Evolutionary conservation across 495 filamentous ascomycete species (phyloP), one percentile per base, ranked within the genome.

Genomic region (Aspergillus diversus): DNA sequence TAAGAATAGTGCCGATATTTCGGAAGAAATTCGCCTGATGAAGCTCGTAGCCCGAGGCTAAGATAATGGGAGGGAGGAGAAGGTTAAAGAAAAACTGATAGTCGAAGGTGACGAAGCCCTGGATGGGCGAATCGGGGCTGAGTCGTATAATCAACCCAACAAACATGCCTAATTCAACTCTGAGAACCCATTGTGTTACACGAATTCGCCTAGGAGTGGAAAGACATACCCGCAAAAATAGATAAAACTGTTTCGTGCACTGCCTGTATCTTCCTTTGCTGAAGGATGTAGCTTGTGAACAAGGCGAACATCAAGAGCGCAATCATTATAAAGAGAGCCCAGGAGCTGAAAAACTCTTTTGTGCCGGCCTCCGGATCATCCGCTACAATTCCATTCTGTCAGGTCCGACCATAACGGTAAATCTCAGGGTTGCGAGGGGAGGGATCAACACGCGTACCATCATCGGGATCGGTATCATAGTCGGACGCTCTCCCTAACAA

Each of bases 1-100:
- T 97, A 57, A 99, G 82, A 65, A 99, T 99, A 3, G 92, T 96
- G 47, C 95, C 96, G 63, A 98, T 97, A 71, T 98, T 97, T 57
- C 96, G 91, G 74, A 98, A 98, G 81, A 98, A 98, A 78, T 98
- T 98, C 60, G 89, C 92, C 78, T 99, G 95, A 74, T 99, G 95
- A 42, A 99, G 76, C 76, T 99, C 95, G 79, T 98, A 99, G 46
- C 95, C 95, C 35, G 93, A 97, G 39, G 93, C 93, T 47, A 99
- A 83, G 74, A 99, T 99, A 71, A 99, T 99, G 7, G 95, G 95
- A 37, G 95, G 95, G 34, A 99, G 88, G 43, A 99, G 89, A 59
- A 99, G 87, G 75, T 98, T 99, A 81, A 99, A 99, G 82, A 99
- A 99, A 76, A 97, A 93, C 70, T 97, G 93, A 75, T 98, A 97